Evolutionary conservation across 2,329 filamentous ascomycete genomes (phyloP).

Genomic region (Pyricularia grisea): DNA sequence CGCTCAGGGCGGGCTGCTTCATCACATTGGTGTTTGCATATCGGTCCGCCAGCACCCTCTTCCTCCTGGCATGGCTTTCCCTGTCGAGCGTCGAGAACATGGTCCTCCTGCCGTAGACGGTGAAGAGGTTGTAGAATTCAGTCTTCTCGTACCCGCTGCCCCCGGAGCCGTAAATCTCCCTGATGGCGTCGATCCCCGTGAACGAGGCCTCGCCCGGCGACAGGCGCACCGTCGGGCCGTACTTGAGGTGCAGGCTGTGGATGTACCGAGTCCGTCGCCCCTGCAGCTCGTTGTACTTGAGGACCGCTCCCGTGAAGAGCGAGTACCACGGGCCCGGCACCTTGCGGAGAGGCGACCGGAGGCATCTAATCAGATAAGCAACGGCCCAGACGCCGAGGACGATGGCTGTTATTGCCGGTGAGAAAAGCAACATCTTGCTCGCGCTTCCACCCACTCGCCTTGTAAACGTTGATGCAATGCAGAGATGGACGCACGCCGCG

Average conservation of each 20-base stretch:
- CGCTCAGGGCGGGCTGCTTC: conserved; percentile 41
- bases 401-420: conserved; percentile 8
- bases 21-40: conserved; percentile 63
- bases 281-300: conserved; percentile 48
- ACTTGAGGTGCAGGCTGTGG: conserved; percentile 42
- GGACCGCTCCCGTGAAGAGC: conserved; percentile 36
- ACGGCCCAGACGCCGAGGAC: conserved; percentile 7
- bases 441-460: not conserved
- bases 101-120: conserved; percentile 45
- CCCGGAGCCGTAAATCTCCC: conserved; percentile 52
- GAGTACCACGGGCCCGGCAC: conserved; percentile 40
- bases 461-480: not conserved
- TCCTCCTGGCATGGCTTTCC: conserved; percentile 53
- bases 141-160: conserved; percentile 59
- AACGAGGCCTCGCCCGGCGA: conserved; percentile 51
- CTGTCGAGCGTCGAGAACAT: conserved; percentile 53
- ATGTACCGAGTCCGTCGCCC: conserved; percentile 44
- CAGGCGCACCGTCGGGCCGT: conserved; percentile 49
- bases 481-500: not conserved
- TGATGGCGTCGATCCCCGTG: conserved; percentile 43
- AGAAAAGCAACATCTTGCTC: conserved; percentile 9
- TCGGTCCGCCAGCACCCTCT: conserved; percentile 53
- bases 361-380: conserved; percentile 7
- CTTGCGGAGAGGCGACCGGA: conserved; percentile 26
- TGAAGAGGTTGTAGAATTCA: conserved; percentile 54